Evolutionary conservation across 2,329 filamentous ascomycete species (phyloP).

Genomic region (Botrytis sinoallii): DNA sequence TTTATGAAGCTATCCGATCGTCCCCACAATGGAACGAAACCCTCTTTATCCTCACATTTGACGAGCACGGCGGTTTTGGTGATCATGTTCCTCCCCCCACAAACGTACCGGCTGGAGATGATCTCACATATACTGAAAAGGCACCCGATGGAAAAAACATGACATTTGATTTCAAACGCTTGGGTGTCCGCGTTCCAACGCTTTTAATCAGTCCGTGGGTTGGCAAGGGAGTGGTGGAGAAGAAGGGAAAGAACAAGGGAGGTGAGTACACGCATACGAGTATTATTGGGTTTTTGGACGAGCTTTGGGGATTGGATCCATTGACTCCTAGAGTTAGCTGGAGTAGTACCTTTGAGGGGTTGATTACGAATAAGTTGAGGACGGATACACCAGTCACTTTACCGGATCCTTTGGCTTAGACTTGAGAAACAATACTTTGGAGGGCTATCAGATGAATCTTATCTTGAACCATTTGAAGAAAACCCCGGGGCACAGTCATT

Average conservation of each 20-base stretch:
- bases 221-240: conserved; percentile 42
- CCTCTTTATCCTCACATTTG: conserved; percentile 47
- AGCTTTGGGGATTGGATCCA: conserved; percentile 41
- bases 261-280: conserved; percentile 46
- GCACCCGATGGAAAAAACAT: conserved; percentile 39
- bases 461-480: neutral
- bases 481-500: no score
- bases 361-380: conserved; percentile 30
- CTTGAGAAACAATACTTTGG: neutral
- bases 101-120: conserved; percentile 41
- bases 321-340: conserved; percentile 30
- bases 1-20: conserved; percentile 45
- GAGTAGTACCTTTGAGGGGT: conserved; percentile 31
- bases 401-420: conserved; percentile 28
- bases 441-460: neutral
- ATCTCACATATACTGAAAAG: conserved; percentile 39
- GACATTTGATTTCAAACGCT: conserved; percentile 43
- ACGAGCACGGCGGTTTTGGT: conserved; percentile 48
- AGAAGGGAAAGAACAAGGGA: conserved; percentile 38
- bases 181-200: conserved; percentile 45
- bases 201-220: conserved; percentile 46
- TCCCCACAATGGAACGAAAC: conserved; percentile 48
- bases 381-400: conserved; percentile 29
- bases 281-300: conserved; percentile 43
- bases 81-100: conserved; percentile 46